Conservation (phyloP, 1,284 basidiomycete species). For the Schizophyllum amplum region DNA sequence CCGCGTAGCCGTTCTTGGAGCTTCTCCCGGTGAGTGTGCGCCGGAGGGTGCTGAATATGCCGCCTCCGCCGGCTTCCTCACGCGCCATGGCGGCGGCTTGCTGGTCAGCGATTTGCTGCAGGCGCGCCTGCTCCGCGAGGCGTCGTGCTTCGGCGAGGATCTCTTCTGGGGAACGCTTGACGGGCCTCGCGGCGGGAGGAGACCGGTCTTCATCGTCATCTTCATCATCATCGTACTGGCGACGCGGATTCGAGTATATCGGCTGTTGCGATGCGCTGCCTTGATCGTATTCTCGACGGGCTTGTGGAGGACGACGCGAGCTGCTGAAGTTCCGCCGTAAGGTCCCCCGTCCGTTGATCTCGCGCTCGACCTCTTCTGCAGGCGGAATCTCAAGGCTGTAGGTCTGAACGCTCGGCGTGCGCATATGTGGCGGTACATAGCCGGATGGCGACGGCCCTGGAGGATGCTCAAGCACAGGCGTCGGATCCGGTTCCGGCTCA, state of each 20-base stretch:
- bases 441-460: not conserved
- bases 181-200: too few relatives aligned
- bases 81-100: not conserved
- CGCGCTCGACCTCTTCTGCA: not conserved
- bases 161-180: not conserved
- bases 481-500: not conserved
- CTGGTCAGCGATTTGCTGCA: not conserved
- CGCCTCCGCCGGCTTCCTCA: not conserved
- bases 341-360: not conserved
- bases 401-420: not conserved
- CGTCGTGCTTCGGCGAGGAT: not conserved
- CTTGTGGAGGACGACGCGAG: not conserved
- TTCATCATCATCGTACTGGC: not conserved
- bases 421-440: not conserved
- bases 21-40: not conserved
- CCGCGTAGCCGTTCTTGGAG: too few relatives aligned
- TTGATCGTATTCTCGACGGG: not conserved
- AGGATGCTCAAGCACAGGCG: not conserved
- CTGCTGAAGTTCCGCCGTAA: not conserved
- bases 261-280: not conserved
- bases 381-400: not conserved
- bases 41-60: not conserved
- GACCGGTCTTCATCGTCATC: not conserved
- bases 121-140: not conserved
- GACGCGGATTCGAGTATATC: not conserved